Evolutionary conservation across 2,329 filamentous ascomycete species (phyloP), one percentile per base, ranked within the genome.

Genomic region (Penicillium sp.): DNA sequence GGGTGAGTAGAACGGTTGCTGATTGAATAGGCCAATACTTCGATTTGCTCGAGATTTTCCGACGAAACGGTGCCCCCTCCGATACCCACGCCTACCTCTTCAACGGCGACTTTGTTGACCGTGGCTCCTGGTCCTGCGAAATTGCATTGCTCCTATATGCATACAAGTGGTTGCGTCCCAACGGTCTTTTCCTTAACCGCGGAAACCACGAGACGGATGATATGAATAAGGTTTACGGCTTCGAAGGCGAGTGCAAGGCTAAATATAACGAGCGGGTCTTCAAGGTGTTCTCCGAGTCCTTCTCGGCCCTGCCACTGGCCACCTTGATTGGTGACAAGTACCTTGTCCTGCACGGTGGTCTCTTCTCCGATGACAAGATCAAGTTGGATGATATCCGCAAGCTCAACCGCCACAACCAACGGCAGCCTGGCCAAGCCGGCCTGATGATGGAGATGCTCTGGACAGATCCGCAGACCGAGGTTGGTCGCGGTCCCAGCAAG

Each of bases 381-480:
- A 92, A 90, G 0, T 79, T 99, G 51, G 91, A 97, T 65, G 93
- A 99, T 71, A 95, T 99, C 65, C 86, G 94, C 65, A 95, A 96
- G 78, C 81, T 97, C 57, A 88, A 97, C 76, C 84, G 93, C 64
- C 92, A 97, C 78, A 87, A 85, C 73, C 94, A 97, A 77, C 84
- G 91, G 60, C 93, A 97, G 70, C 93, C 94, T 3, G 94, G 94
- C 33, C 94, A 99, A 75, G 80, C 89, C 48, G 94, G 94, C 15
- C 79, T 99, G 68, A 99, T 99, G 94, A 99, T 99, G 94, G 94
- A 99, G 78, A 99, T 99, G 94, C 84, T 99, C 46, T 99, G 94
- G 94, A 97, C 94, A 0, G 94, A 99, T 72, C 94, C 94, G 3
- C 94, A 99, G 74, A 83, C 89, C 0, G 82, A 87, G 66, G 87